Percentiles rank a stretch among this genome's conserved stretches.
phyloP scores from a whole-genome alignment of 2,329 filamentous ascomycete species.

The Onygenales sp. region DNA sequence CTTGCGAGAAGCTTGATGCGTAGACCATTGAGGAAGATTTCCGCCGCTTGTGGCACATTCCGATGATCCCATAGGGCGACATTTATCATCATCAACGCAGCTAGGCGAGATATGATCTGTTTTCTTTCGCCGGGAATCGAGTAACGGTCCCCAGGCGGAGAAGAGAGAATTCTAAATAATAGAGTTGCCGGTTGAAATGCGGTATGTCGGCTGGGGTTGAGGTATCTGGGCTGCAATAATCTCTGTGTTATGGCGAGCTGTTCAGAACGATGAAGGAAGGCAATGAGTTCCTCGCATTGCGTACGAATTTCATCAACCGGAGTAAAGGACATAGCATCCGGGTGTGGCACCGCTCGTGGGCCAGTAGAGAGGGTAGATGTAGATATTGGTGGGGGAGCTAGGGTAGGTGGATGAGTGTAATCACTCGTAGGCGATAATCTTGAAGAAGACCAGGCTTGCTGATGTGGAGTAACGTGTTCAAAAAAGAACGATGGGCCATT shows the following conservation, averaged over 20 bases:
- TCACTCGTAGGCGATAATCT: slow-evolving; percentile 4
- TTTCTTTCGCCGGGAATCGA: slow-evolving; percentile 28
- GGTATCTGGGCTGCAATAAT: slow-evolving; percentile 11
- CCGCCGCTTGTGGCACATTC: slow-evolving; percentile 18
- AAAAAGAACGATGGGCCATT: slow-evolving; percentile 26
- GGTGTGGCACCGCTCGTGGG: background rate
- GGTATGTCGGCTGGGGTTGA: slow-evolving; percentile 16
- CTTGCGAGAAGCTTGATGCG: slow-evolving; percentile 23
- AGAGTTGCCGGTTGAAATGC: slow-evolving; percentile 22
- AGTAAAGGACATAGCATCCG: background rate
- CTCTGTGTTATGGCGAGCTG: slow-evolving; percentile 24
- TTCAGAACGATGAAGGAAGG: slow-evolving; percentile 29
- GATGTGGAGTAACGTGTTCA: slow-evolving; percentile 11
- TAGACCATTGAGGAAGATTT: slow-evolving; percentile 24
- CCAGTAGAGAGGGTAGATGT: background rate
- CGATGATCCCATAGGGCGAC: slow-evolving; percentile 33
- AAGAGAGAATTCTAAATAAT: slow-evolving; percentile 23
- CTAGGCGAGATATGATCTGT: slow-evolving; percentile 28
- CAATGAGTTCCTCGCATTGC: slow-evolving; percentile 29
- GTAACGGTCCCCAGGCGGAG: slow-evolving; percentile 24
- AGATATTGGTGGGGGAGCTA: slow-evolving; percentile 2
- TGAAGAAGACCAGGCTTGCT: slow-evolving; percentile 4
- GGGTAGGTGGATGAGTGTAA: slow-evolving; percentile 4
- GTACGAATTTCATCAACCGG: slow-evolving; percentile 20
- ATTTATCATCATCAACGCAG: slow-evolving; percentile 28